Base-by-base conservation (phyloP, 768 basidiomycete species). In the Boletellus emodensis region DNA sequence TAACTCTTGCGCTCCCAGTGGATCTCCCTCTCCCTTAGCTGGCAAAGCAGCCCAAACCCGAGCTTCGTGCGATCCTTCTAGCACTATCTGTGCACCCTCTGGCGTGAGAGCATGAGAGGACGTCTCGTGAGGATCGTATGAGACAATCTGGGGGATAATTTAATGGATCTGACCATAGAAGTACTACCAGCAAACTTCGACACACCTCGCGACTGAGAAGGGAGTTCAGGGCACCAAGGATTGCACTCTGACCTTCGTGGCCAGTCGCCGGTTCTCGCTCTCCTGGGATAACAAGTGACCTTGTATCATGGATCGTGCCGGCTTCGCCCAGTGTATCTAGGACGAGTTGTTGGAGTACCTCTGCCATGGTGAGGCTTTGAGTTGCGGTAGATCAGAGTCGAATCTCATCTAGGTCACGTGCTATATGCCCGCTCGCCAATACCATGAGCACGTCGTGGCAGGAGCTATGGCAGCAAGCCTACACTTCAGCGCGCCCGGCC, bases 171-270 rank as follows among this genome's bases (percentile, higher is more conserved):
- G 32, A 49, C 39, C 40, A 8, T 40, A 20, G 41, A 48, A 26
- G 49, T 41, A 49, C 37, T 36, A 36, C 49, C 8, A 52, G 47
- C 8, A 44, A 40, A 32, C 7, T 44, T 43, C 30, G 36, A 75
- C 78, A 58, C 62, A 89, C 93, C 62, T 96, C 90, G 63, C 89
- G 86, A 66, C 87, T 88, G 14, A 79, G 72, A 47, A 99, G 76
- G 26, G 92, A 95, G 71, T 96, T 97, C 59, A 99, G 75, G 2
- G 90, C 94, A 56, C 91, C 92, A 41, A 94, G 84, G 59, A 98
- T 81, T 46, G 75, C 75, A 58, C 85, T 84, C 75, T 97, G 95
- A 49, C 80, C 82, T 64, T 93, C 90, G 66, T 83, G 80, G 44
- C 81, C 76, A 7, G 74, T 68, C 2, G 87, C 85, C 34, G 77